Conservation (phyloP, 23 red algal genomes). For the Porphyridium purpureum region DNA sequence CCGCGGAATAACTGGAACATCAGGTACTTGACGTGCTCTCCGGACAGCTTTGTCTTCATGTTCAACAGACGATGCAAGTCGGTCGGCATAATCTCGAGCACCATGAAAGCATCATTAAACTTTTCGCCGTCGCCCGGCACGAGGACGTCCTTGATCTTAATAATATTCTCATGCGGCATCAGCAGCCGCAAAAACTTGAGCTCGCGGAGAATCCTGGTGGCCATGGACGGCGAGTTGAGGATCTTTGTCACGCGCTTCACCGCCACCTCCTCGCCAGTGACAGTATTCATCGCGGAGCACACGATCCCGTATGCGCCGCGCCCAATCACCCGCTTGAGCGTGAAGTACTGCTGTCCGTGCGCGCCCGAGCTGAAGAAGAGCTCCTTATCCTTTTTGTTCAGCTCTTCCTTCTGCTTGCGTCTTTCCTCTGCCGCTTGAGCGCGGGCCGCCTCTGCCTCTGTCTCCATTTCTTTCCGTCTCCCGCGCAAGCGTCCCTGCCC, state of each 20-base stretch:
- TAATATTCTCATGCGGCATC: slow-evolving; percentile 71
- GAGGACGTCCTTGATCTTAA: slow-evolving; percentile 63
- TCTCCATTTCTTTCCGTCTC: too few relatives aligned
- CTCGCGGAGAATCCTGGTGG: slow-evolving; percentile 71
- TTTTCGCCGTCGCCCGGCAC: slow-evolving; percentile 44
- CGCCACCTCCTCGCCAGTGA: slow-evolving; percentile 44
- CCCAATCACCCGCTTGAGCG: too few relatives aligned
- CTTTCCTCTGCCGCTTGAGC: too few relatives aligned
- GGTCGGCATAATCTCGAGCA: slow-evolving; percentile 90
- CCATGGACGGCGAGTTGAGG: slow-evolving; percentile 50
- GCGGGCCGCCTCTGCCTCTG: too few relatives aligned
- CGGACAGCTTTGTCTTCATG: slow-evolving; percentile 24
- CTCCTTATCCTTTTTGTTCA: too few relatives aligned
- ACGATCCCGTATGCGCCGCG: slow-evolving; percentile 89
- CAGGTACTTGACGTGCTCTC: slow-evolving; percentile 41
- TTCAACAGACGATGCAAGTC: slow-evolving; percentile 55
- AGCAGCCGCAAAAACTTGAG: slow-evolving; percentile 87
- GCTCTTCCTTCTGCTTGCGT: too few relatives aligned
- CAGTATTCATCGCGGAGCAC: slow-evolving; percentile 40
- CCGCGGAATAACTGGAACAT: slow-evolving; percentile 84
- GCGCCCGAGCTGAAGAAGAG: too few relatives aligned
- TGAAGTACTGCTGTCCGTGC: too few relatives aligned
- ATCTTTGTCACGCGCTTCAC: slow-evolving; percentile 66
- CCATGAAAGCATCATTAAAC: slow-evolving; percentile 91
- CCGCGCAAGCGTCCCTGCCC: too few relatives aligned